Conservation (phyloP, 179 eudicot species). For the Nepenthes alata region DNA sequence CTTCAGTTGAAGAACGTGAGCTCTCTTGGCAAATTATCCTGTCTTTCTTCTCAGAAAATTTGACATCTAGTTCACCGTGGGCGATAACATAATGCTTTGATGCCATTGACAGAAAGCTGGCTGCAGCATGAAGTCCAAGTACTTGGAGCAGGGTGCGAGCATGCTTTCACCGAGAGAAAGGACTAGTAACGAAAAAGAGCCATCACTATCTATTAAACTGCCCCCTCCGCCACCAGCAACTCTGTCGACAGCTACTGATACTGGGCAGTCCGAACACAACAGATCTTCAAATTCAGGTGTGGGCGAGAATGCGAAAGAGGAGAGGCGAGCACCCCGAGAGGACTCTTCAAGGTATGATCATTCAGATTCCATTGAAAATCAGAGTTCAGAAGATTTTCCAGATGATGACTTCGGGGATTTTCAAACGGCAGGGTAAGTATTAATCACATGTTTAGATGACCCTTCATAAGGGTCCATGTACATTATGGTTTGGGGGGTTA, state of each 20-base stretch:
- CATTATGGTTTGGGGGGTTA: slow-evolving; percentile 8
- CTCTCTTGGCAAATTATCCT: not conserved
- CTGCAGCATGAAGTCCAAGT: slow-evolving; percentile 38
- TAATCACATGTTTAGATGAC: slow-evolving; percentile 2
- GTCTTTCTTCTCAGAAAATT: not conserved
- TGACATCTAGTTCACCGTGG: no score
- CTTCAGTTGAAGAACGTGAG: slow-evolving; percentile 73
- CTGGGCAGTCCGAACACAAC: slow-evolving; percentile 26
- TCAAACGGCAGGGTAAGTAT: slow-evolving; percentile 49
- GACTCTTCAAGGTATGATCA: slow-evolving; percentile 17
- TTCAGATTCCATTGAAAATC: slow-evolving; percentile 19
- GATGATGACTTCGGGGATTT: slow-evolving; percentile 96
- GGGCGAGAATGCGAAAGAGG: slow-evolving; percentile 16
- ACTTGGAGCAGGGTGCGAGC: slow-evolving; percentile 52
- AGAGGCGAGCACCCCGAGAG: slow-evolving; percentile 12
- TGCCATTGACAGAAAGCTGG: slow-evolving; percentile 44
- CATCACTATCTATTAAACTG: slow-evolving; percentile 46
- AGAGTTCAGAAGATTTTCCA: slow-evolving; percentile 30
- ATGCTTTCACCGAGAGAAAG: slow-evolving; percentile 41
- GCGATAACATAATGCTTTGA: not conserved
- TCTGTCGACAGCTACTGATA: slow-evolving; percentile 32
- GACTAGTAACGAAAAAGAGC: slow-evolving; percentile 29
- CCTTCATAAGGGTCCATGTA: slow-evolving; percentile 13
- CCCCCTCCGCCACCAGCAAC: slow-evolving; percentile 83
- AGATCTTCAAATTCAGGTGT: slow-evolving; percentile 25